Percentiles rank a stretch among this genome's conserved stretches.
Conservation (phyloP, 164 flowering plant species). For the Protea cynaroides region DNA sequence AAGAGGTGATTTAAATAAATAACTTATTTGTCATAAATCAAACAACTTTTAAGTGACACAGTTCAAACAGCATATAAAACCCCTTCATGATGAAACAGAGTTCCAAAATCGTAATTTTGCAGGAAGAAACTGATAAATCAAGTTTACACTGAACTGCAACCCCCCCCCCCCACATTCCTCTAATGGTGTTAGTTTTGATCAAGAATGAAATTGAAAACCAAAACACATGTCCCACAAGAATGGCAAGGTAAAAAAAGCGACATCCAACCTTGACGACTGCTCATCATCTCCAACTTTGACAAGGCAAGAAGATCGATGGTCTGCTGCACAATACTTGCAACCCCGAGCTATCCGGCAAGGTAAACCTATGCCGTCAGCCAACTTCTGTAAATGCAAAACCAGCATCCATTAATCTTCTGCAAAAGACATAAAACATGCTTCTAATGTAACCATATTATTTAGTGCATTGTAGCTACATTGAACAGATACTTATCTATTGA, state of each 20-base stretch:
- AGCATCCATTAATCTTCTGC: not conserved
- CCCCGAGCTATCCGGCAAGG: conserved; percentile 96
- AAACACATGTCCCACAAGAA: conserved; percentile 2
- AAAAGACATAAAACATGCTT: not conserved
- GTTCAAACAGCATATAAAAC: not conserved
- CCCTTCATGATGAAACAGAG: not conserved
- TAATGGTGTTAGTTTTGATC: not conserved
- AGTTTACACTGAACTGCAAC: not conserved
- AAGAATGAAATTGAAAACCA: not conserved
- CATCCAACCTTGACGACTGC: conserved; percentile 46
- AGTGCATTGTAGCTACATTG: not conserved
- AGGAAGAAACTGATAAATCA: not conserved
- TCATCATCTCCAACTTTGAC: conserved; percentile 66
- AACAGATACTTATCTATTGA: too few species aligned
- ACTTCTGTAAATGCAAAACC: conserved; percentile 43
- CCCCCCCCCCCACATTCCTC: too few species aligned
- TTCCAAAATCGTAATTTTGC: too few species aligned
- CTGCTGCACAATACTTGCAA: conserved; percentile 81
- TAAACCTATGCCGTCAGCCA: conserved; percentile 83
- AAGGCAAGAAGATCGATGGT: conserved; percentile 82
- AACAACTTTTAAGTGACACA: not conserved
- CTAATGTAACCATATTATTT: not conserved
- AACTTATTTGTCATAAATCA: not conserved
- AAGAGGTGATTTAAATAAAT: not conserved
- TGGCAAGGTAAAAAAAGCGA: not conserved